Percentiles rank a stretch among this genome's conserved stretches.
Conservation (phyloP, 176 grass and related monocot genomes). For the Rhynchospora breviuscula region DNA sequence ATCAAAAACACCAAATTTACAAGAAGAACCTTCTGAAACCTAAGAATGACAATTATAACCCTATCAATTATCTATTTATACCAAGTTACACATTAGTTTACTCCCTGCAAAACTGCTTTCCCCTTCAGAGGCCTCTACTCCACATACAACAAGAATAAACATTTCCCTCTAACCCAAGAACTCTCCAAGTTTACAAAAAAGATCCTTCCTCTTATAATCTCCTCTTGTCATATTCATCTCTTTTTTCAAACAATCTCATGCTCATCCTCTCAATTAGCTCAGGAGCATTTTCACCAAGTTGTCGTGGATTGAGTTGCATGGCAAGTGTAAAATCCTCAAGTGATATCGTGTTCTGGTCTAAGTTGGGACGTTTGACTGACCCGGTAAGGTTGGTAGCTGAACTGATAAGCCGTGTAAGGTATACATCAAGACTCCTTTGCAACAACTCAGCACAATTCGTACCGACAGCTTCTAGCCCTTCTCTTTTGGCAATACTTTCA, state of each 20-base stretch:
- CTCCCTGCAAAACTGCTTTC: slow-evolving; percentile 33
- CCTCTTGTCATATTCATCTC: slow-evolving; percentile 22
- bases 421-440: slow-evolving; percentile 64
- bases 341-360: neutral
- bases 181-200: slow-evolving; percentile 9
- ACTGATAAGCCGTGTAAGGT: slow-evolving; percentile 68
- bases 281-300: slow-evolving; percentile 20
- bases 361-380: slow-evolving; percentile 20
- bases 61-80: slow-evolving; percentile 35
- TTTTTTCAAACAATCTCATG: slow-evolving; percentile 23
- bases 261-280: slow-evolving; percentile 23
- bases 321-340: slow-evolving; percentile 22
- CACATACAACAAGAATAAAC: slow-evolving; percentile 28
- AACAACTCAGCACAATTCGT: slow-evolving; percentile 70
- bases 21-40: slow-evolving; percentile 29
- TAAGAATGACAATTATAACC: slow-evolving; percentile 24
- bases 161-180: slow-evolving; percentile 12
- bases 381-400: slow-evolving; percentile 50
- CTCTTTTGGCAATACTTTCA: slow-evolving; percentile 54
- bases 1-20: slow-evolving; percentile 32
- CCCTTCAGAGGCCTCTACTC: slow-evolving; percentile 22
- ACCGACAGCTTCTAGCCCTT: slow-evolving; percentile 66
- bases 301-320: slow-evolving; percentile 16
- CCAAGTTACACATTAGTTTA: slow-evolving; percentile 34
- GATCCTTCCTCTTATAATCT: slow-evolving; percentile 3